Evolutionary conservation across 441 rosid genomes (phyloP), one percentile per base, ranked within the genome.

Genomic region (Erysimum cheiri): DNA sequence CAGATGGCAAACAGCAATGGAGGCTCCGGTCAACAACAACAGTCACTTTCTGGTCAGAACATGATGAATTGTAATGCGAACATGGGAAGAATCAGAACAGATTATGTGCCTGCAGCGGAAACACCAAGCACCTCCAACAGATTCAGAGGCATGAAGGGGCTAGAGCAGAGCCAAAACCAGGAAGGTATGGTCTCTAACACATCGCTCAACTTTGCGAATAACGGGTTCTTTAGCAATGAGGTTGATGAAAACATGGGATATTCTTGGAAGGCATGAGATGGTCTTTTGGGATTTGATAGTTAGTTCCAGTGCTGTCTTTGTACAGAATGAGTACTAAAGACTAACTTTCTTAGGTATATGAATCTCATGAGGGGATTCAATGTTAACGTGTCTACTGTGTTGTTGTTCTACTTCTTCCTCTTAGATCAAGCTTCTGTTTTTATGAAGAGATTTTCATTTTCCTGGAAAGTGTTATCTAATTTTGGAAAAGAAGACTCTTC

Each of bases 51-150:
- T 69, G 58, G 75, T 64, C 71, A 82, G 83, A 70, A 69, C 67
- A 81, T 77, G 44, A 82, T 76, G 47, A 82, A 56, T n/a, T 88
- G 81, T 67, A 85, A 82, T 67, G 87, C 64, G 70, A 87, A 77
- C 48, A 76, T 49, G 71, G 69, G 75, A 67, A 81, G 91, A 80
- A 90, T 55, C 73, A 85, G 87, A 40, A 35, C 81, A 36, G 85
- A 81, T 37, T 82, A 68, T 61, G 85, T 89, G 26, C 78, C 89
- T 24, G 73, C 90, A 47, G 72, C 69, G 35, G 87, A 85, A 13
- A 81, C 84, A 24, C 78, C 91, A 4, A 85, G 90, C 82, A 80
- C 84, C 70, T 88, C 96, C 83, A 92, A 85, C 85, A 92, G 97
- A 56, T 90, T 95, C 74, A 90, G 89, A 80, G 92, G 77, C 84